phyloP scores from a whole-genome alignment of 306 rosid genomes.

The Quercus aquifolioides region DNA sequence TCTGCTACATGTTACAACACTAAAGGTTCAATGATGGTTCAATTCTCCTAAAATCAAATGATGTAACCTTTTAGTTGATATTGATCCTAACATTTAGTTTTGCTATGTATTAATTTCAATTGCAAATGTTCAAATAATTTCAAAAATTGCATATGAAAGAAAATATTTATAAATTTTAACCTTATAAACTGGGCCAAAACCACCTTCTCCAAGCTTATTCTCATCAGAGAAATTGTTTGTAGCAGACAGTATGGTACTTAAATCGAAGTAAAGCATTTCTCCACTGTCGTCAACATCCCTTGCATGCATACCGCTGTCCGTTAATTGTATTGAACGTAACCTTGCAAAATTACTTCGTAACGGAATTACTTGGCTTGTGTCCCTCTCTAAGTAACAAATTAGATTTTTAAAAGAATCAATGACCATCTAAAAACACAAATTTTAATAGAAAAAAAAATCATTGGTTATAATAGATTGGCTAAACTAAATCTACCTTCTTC shows the following conservation, averaged over 20 bases:
- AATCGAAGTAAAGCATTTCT: slow-evolving; percentile 12
- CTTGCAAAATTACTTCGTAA: neutral
- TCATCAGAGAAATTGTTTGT: slow-evolving; percentile 20
- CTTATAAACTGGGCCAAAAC: slow-evolving; percentile 35
- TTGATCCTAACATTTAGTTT: neutral
- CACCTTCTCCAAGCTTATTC: slow-evolving; percentile 30
- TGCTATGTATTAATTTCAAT: neutral
- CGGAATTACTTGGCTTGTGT: neutral
- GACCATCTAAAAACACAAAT: neutral
- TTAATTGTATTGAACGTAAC: neutral
- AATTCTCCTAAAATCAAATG: neutral
- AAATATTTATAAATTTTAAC: neutral
- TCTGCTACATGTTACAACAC: neutral
- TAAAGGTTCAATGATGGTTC: slow-evolving; percentile 12
- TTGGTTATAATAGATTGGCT: neutral
- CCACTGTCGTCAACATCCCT: slow-evolving; percentile 3
- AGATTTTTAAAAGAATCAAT: neutral
- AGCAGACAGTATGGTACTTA: slow-evolving; percentile 8
- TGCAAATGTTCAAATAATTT: neutral
- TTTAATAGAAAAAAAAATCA: neutral
- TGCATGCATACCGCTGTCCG: neutral
- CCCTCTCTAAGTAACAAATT: neutral
- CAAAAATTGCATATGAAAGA: too few relatives aligned
- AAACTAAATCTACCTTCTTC: neutral
- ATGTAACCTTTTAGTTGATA: neutral